phyloP scores from a whole-genome alignment of 2,329 filamentous ascomycete genomes.

The Hypoxylon sp. region DNA sequence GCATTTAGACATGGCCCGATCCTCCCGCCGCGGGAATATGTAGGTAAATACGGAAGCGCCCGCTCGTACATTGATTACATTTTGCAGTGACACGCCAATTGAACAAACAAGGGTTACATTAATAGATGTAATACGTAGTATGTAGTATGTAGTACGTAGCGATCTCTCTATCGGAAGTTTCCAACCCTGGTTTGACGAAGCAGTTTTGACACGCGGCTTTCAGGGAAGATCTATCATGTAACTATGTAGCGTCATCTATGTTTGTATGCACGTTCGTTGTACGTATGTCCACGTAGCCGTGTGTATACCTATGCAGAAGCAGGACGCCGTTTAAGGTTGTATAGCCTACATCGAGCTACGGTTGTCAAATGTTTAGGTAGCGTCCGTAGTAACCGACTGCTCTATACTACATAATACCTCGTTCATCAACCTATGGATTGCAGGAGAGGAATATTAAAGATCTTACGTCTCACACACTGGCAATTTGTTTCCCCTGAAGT shows the following conservation, averaged over 20 bases:
- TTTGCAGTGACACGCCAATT: slow-evolving; percentile 11
- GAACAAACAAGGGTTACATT: slow-evolving; percentile 22
- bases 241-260: slow-evolving; percentile 9
- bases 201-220: slow-evolving; percentile 38
- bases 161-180: slow-evolving; percentile 33
- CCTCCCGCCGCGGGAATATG: slow-evolving; percentile 41
- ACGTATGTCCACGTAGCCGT: slow-evolving; percentile 39
- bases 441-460: slow-evolving; percentile 34
- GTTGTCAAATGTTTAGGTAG: slow-evolving; percentile 24
- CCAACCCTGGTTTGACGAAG: slow-evolving; percentile 24
- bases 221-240: slow-evolving; percentile 34
- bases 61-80: slow-evolving; percentile 37
- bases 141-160: background rate
- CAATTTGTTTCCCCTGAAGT: slow-evolving; percentile 29
- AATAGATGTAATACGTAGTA: background rate
- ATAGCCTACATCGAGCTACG: slow-evolving; percentile 26
- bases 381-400: background rate
- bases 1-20: slow-evolving; percentile 43
- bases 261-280: slow-evolving; percentile 16
- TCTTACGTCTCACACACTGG: slow-evolving; percentile 33
- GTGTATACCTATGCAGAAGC: slow-evolving; percentile 34
- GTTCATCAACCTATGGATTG: slow-evolving; percentile 31
- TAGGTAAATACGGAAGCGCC: slow-evolving; percentile 36
- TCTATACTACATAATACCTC: slow-evolving; percentile 8
- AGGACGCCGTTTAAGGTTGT: slow-evolving; percentile 33